phyloP scores from a whole-genome alignment of 768 basidiomycete genomes.

The Lanmaoa rubissima region DNA sequence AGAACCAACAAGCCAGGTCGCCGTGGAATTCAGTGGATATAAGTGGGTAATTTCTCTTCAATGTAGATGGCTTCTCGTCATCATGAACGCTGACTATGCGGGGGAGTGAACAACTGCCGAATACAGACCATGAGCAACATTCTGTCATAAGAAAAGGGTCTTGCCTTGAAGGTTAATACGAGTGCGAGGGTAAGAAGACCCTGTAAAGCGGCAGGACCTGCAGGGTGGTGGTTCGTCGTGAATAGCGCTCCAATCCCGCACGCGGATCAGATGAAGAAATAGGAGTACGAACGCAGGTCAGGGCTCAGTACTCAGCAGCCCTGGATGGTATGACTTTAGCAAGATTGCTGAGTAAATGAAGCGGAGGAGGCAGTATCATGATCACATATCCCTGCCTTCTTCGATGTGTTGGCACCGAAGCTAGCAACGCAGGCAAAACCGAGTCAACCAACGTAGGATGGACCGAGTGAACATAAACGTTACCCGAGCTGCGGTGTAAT shows the following conservation, averaged over 20 bases:
- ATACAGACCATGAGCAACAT: neutral
- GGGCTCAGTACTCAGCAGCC: slow-evolving; percentile 3
- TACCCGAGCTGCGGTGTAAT: neutral
- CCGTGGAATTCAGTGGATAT: slow-evolving; percentile 17
- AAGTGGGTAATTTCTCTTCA: slow-evolving; percentile 18
- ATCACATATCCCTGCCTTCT: neutral
- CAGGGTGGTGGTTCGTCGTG: slow-evolving; percentile 6
- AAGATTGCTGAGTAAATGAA: neutral
- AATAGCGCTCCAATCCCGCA: neutral
- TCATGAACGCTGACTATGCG: slow-evolving; percentile 21
- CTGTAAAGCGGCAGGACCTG: neutral
- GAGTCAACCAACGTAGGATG: neutral
- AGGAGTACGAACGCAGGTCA: slow-evolving; percentile 10
- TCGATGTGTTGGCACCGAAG: neutral
- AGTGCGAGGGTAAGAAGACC: neutral
- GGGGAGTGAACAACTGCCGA: neutral
- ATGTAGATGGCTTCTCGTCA: slow-evolving; percentile 12
- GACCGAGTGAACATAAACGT: neutral
- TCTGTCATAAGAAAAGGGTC: neutral
- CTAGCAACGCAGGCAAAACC: neutral
- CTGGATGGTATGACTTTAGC: neutral
- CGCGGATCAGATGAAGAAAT: slow-evolving; percentile 21
- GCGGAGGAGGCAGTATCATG: neutral
- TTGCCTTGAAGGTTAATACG: neutral
- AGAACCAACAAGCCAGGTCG: neutral